phyloP scores from a whole-genome alignment of 176 grass and related monocot species.

The Carex scoparia region DNA sequence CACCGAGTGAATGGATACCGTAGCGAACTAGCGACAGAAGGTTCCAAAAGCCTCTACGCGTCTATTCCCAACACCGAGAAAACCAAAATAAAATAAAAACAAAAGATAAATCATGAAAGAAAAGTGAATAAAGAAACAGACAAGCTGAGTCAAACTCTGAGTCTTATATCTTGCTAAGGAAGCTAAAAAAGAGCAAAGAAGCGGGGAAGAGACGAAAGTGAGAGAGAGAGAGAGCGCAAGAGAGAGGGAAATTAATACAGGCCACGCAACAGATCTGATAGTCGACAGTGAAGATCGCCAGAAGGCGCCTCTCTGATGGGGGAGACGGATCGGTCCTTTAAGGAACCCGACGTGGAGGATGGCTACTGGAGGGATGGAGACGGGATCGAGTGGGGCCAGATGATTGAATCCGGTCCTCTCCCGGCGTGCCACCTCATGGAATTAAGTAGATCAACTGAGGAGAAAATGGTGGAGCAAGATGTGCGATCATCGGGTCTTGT shows the following conservation, averaged over 20 bases:
- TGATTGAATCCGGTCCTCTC: not conserved
- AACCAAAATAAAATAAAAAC: not conserved
- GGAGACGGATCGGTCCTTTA: not conserved
- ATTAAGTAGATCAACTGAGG: not conserved
- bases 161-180: slow-evolving; percentile 1
- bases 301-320: not conserved
- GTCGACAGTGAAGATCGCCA: not conserved
- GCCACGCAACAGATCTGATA: not conserved
- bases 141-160: not conserved
- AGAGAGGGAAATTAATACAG: not conserved
- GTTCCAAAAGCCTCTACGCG: slow-evolving; percentile 4
- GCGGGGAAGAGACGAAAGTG: not conserved
- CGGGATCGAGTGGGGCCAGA: not conserved
- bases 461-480: not conserved
- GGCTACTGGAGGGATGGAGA: slow-evolving; percentile 5
- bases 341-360: slow-evolving; percentile 4
- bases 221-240: not conserved
- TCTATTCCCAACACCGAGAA: slow-evolving; percentile 16
- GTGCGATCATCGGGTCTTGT: not conserved
- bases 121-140: not conserved
- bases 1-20: not conserved
- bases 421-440: not conserved
- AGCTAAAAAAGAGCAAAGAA: not conserved
- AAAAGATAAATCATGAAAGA: not conserved
- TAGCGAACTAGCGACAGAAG: not conserved